Percentiles rank a stretch among this genome's conserved stretches.
These are phyloP conservation scores for Lepraria neglecta DNA, from an alignment of 495 filamentous ascomycete genomes.

Conservation along the genomic window DNA sequence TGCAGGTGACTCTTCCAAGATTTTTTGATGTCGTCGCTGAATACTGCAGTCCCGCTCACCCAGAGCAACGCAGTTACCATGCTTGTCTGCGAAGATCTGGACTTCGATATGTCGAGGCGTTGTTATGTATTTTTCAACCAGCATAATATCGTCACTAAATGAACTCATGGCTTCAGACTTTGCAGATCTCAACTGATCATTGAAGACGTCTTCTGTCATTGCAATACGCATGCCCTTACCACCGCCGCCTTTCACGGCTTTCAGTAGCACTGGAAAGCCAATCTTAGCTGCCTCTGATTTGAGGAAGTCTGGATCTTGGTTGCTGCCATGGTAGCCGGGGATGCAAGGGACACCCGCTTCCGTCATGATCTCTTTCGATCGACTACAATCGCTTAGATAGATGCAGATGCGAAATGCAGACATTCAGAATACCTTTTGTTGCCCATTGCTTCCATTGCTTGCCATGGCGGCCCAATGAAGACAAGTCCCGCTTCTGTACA, in stretches of 20 bases:
- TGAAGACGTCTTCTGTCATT: constrained; percentile 64
- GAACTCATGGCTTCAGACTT: constrained; percentile 85
- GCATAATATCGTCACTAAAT: constrained; percentile 92
- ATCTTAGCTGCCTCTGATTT: constrained; percentile 70
- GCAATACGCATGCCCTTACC: constrained; percentile 99
- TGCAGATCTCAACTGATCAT: constrained; percentile 73
- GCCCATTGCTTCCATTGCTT: constrained; percentile 95
- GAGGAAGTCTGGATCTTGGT: constrained; percentile 70
- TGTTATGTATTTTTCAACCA: constrained; percentile 95
- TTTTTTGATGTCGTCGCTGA: constrained; percentile 90
- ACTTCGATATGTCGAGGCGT: constrained; percentile 96
- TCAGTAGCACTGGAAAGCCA: constrained; percentile 87
- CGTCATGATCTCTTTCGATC: constrained; percentile 92
- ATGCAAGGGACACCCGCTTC: constrained; percentile 90
- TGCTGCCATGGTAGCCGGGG: constrained; percentile 85
- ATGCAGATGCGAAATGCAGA: constrained; percentile 8
- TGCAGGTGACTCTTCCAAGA: constrained; percentile 92
- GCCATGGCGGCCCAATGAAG: constrained; percentile 89
- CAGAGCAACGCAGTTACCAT: constrained; percentile 76
- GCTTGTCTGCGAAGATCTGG: constrained; percentile 89
- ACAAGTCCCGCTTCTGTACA: constrained; percentile 86
- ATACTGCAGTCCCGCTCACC: constrained; percentile 85
- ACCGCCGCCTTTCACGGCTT: constrained; percentile 93
- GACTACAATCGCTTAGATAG: constrained; percentile 35
- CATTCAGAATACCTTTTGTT: constrained; percentile 64